These are phyloP conservation scores for Fusarium avenaceum DNA, from an alignment of 2,329 filamentous ascomycete species.

Conservation along the genomic window DNA sequence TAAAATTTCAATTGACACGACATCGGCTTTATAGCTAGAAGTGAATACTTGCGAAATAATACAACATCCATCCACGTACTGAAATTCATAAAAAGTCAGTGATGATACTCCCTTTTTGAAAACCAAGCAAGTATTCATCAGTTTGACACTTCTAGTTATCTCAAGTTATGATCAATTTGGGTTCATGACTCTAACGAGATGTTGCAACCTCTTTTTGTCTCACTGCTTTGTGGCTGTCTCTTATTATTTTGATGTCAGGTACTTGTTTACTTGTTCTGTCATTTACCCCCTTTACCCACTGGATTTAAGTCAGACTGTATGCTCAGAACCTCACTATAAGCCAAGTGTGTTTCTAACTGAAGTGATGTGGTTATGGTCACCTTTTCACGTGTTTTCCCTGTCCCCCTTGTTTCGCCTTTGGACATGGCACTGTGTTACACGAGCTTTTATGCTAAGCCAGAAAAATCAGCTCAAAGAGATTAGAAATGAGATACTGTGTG, in stretches of 20 bases:
- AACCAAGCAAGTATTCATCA: background rate
- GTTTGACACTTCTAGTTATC: background rate
- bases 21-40: background rate
- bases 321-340: background rate
- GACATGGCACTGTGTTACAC: background rate
- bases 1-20: background rate
- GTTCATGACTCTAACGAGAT: background rate
- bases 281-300: too few species aligned
- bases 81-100: background rate
- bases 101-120: background rate
- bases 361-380: background rate
- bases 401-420: conserved; percentile 3
- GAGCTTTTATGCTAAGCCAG: conserved; percentile 1
- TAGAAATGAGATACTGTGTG: background rate
- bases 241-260: background rate
- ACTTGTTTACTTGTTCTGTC: too few species aligned
- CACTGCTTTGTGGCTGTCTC: background rate
- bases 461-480: conserved; percentile 2
- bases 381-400: background rate
- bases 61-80: background rate
- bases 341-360: background rate
- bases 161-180: background rate
- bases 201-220: background rate
- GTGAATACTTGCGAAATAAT: background rate
- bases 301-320: background rate